Evolutionary conservation across 495 filamentous ascomycete species (phyloP).

Genomic region (Penicillium dipodomyicola): DNA sequence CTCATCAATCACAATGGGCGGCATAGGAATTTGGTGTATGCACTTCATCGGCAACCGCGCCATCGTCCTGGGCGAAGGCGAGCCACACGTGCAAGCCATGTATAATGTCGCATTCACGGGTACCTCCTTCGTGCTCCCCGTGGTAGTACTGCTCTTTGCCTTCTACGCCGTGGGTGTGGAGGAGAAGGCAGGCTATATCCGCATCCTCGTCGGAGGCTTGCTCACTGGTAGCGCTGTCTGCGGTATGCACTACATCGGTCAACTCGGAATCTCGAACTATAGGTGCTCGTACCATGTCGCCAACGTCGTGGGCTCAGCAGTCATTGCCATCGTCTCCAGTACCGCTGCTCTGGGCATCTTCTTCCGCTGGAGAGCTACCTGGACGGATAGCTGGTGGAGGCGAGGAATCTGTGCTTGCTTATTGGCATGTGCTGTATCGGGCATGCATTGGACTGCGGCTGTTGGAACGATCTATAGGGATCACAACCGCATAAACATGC

Average conservation of each 20-base stretch:
- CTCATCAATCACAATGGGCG: constrained; percentile 75
- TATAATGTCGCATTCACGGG: constrained; percentile 73
- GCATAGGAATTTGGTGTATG: constrained; percentile 80
- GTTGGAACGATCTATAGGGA: constrained; percentile 65
- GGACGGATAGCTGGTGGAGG: constrained; percentile 78
- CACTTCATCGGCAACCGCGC: constrained; percentile 86
- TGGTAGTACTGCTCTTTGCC: constrained; percentile 67
- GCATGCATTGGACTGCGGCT: constrained; percentile 86
- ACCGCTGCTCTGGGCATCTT: constrained; percentile 68
- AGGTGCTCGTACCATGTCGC: constrained; percentile 51
- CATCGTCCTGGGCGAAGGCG: constrained; percentile 63
- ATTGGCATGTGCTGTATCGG: constrained; percentile 71
- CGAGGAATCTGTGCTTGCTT: constrained; percentile 61
- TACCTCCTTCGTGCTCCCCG: constrained; percentile 77
- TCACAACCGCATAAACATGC: constrained; percentile 31
- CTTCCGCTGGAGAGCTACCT: constrained; percentile 71
- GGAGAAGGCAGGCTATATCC: constrained; percentile 53
- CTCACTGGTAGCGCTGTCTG: constrained; percentile 71
- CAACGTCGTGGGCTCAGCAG: constrained; percentile 64
- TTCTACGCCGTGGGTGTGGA: constrained; percentile 64
- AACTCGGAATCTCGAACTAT: constrained; percentile 81
- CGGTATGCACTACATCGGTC: constrained; percentile 89
- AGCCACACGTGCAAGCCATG: constrained; percentile 60
- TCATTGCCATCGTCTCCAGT: constrained; percentile 70
- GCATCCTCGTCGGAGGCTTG: constrained; percentile 59